Conservation (phyloP, 148 eudicot species). For the Rhododendron ferrugineum region DNA sequence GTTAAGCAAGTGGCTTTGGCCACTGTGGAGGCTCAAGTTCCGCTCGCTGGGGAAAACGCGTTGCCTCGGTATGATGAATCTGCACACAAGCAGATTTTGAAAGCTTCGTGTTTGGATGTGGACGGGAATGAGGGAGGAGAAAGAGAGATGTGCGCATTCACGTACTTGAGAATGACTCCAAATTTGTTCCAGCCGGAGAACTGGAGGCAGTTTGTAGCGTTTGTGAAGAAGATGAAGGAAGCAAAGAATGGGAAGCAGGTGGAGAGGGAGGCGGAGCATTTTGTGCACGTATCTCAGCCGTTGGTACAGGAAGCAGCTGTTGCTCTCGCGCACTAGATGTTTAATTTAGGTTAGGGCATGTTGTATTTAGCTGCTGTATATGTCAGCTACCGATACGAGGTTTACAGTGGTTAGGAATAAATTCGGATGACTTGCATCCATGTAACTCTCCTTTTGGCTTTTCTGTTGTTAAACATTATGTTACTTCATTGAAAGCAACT, state of each 20-base stretch:
- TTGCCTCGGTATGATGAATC: slow-evolving; percentile 76
- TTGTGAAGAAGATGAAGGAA: slow-evolving; percentile 95
- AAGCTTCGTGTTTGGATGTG: slow-evolving; percentile 39
- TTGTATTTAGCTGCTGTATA: not conserved
- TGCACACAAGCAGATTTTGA: slow-evolving; percentile 74
- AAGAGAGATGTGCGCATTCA: slow-evolving; percentile 82
- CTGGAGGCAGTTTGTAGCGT: slow-evolving; percentile 76
- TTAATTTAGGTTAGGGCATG: slow-evolving; percentile 1
- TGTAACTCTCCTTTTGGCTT: not conserved
- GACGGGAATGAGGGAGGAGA: slow-evolving; percentile 32
- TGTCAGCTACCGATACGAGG: not conserved
- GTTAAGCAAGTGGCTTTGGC: slow-evolving; percentile 77
- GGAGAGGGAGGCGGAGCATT: slow-evolving; percentile 83
- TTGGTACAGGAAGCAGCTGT: slow-evolving; percentile 82
- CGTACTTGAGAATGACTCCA: slow-evolving; percentile 91
- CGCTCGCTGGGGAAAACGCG: slow-evolving; percentile 87
- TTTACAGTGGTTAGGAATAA: not conserved
- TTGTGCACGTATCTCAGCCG: slow-evolving; percentile 66
- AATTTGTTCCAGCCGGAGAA: slow-evolving; percentile 74
- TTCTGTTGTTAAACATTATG: not conserved
- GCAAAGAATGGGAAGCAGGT: slow-evolving; percentile 67
- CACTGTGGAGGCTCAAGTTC: slow-evolving; percentile 58
- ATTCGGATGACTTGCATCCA: not conserved
- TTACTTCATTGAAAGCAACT: not conserved
- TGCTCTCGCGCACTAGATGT: slow-evolving; percentile 48